Evolutionary conservation across 2,329 filamentous ascomycete genomes (phyloP).

Genomic region (Cordyceps cicadae): DNA sequence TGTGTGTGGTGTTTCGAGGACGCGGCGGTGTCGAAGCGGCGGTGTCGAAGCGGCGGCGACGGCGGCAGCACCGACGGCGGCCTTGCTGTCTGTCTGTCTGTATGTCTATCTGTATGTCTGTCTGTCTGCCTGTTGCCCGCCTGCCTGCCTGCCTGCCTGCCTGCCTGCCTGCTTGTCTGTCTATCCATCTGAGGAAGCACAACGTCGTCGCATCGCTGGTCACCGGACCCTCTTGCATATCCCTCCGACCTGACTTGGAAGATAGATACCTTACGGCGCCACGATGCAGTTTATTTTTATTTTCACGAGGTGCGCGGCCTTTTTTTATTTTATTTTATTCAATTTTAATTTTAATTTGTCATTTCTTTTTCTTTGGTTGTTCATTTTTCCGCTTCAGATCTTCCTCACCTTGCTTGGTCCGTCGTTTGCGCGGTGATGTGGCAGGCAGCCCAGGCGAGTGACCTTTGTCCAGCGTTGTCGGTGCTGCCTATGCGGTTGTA

Average conservation of each 20-base stretch:
- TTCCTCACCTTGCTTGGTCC: too few species aligned
- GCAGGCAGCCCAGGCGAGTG: background rate
- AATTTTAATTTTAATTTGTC: too few species aligned
- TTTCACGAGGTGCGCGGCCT: too few species aligned
- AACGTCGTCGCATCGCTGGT: constrained; percentile 4
- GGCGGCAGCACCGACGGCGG: background rate
- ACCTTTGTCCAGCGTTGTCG: background rate
- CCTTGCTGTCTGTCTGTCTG: background rate
- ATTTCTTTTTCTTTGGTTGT: background rate
- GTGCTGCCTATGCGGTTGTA: constrained; percentile 7
- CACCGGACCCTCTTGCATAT: constrained; percentile 11
- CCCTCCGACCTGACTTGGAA: background rate
- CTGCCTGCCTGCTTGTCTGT: too few species aligned
- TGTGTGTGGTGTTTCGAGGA: constrained; percentile 6
- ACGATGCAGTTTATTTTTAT: background rate
- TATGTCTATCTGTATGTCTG: background rate
- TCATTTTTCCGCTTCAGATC: background rate
- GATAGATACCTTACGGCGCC: constrained; percentile 3
- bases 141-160: background rate
- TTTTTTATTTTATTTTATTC: too few species aligned
- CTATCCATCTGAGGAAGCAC: background rate
- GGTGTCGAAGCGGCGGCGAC: background rate
- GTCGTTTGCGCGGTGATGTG: background rate
- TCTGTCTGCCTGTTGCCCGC: too few species aligned
- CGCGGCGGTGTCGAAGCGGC: background rate